Base-by-base conservation (phyloP, 805 yeast genomes). In the Cyberlindnera saturnus region DNA sequence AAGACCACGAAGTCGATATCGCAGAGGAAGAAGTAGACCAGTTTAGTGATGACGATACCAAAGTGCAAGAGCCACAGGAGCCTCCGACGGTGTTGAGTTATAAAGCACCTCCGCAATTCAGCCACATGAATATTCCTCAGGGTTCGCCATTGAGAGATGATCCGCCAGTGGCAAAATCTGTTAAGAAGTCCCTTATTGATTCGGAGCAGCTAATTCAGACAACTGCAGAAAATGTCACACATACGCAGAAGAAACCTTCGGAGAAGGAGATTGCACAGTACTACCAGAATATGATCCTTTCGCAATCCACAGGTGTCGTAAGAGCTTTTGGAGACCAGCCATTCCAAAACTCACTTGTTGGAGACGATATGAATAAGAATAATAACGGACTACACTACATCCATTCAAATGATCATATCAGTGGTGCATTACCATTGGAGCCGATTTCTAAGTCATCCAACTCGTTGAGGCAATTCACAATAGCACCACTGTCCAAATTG, bases 231-330 rank as follows among this genome's bases (percentile, higher is more conserved):
- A 23, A 38, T 30, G n/a, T 35, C 10, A 16, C 43, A 34, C 11
- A 42, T 28, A 39, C 30, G 20, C 33, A 40, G 20, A 43, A 36
- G 41, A 42, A 41, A 20, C 35, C 40, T 13, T 40, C 44, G 3
- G 32, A 31, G 3, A 36, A 39, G 15, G 55, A 53, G 17, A 49
- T 48, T 2, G 60, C 61, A 20, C 61, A 65, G 35, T 67, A 65
- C 44, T 56, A 64, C 36, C 72, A 70, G n/a, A 59, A 61, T 41
- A 65, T 68, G 68, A 68, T 70, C 7, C 59, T 75, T 5, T 74
- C 81, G 3, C 80, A 75, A 49, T 74, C 80, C 0, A 74, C 77
- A 0, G 81, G 80, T 0, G 65, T 70, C 33, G 78, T 73, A 32
- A 57, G 70, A 40, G 65, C 64, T 5, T 65, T 68, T 45, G 63